Base-by-base conservation (phyloP, 441 rosid genomes). In the Viola pubescens region DNA sequence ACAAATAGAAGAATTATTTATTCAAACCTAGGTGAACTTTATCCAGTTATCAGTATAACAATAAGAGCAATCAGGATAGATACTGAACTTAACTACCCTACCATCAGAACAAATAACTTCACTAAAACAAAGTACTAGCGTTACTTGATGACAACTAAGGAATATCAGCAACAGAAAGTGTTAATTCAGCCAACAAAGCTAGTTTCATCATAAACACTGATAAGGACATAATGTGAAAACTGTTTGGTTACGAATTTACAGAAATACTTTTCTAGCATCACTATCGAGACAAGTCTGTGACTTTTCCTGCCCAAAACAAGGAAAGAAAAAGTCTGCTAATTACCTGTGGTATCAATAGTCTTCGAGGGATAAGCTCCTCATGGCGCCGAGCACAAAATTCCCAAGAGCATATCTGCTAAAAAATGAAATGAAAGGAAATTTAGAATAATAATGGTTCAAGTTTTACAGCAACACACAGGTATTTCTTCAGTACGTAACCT, bases 341-440 rank as follows among this genome's bases (percentile, higher is more conserved):
- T 66, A 94, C 99, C 97, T 94, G 99, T 8, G 97, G 99, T 73
- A 88, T 81, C 76, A 94, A 75, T 67, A 91, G 81, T 71, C 90
- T 79, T 78, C 92, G 73, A 38, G 99, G 97, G 47, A 94, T 88
- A 48, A 94, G 97, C 75, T 94, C 99, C 74, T 94, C 99, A 66
- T 91, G 99, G 43, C 85, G 94, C 68, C 95, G 82, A 64, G 99
- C 95, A 75, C 99, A 94, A 79, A 94, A 94, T 57, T 91, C 99
- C 99, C 99, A 94, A 45, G 95, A 94, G 72, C 87, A 88, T 71
- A 94, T 94, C 99, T 94, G 77, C 53, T 26, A 46, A 52, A 75
- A 52, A 49, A 69, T 14, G 37, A 57, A 70, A 51, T 14, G 58
- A 60, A 62, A 68, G 60, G 48, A n/a, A 54, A 37, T 40, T 4